Percentiles rank a stretch among this genome's conserved stretches.
phyloP scores from a whole-genome alignment of 2,329 filamentous ascomycete species.

The Orbilia quercus region DNA sequence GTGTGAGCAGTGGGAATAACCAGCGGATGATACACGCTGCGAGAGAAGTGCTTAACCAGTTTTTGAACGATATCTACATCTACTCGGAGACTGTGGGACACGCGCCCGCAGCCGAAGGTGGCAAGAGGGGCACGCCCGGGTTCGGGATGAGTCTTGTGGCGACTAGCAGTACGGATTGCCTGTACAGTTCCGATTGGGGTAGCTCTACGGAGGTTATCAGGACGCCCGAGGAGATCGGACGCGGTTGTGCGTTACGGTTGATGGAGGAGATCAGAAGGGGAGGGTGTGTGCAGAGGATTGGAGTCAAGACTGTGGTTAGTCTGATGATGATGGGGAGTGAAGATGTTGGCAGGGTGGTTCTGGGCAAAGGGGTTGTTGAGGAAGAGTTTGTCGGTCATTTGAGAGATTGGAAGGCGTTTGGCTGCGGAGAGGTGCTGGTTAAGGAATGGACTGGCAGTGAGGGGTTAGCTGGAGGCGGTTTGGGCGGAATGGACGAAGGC shows the following conservation, averaged over 20 bases:
- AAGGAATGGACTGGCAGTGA: constrained; percentile 72
- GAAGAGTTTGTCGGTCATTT: constrained; percentile 83
- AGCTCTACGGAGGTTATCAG: constrained; percentile 77
- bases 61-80: constrained; percentile 90
- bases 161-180: constrained; percentile 83
- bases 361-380: constrained; percentile 83
- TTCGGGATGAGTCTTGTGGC: constrained; percentile 92
- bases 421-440: constrained; percentile 72
- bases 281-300: constrained; percentile 80
- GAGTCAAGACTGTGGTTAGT: constrained; percentile 79
- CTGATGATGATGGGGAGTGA: constrained; percentile 99
- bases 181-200: constrained; percentile 86
- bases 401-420: constrained; percentile 87
- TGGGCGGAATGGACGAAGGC: constrained; percentile 71
- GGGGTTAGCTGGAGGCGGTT: constrained; percentile 73
- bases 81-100: constrained; percentile 72
- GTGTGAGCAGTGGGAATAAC: constrained; percentile 92
- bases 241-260: constrained; percentile 86
- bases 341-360: constrained; percentile 85
- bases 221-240: constrained; percentile 89
- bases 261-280: constrained; percentile 84
- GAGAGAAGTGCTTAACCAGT: constrained; percentile 83
- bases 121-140: constrained; percentile 80
- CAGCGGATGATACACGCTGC: constrained; percentile 93
- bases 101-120: constrained; percentile 49